Base-by-base conservation (phyloP, 73 alveolate species). In the Paramecium caudatum region DNA sequence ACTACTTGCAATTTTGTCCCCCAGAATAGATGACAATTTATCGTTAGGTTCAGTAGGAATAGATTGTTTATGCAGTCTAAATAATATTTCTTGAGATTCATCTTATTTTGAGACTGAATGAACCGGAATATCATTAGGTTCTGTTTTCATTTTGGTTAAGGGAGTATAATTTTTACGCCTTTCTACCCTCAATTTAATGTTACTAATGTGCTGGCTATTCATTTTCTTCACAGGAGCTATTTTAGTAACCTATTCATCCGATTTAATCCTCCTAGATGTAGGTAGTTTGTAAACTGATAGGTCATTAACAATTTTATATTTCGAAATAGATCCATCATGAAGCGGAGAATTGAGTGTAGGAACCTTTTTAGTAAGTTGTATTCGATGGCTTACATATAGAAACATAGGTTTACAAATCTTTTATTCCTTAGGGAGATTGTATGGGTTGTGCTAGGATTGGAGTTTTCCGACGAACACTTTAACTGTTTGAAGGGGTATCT, bases 401-500 rank as follows among this genome's bases (percentile, higher is more conserved):
- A 49, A 21, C 17, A 49, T 49, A 49, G 70, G 25, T 1, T 13
- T 49, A 49, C 70, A 49, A 49, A 15, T 49, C 70, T 49, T 49
- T 49, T 13, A 49, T 21, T 49, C 8, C 15, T 8, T 30, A 5
- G 1, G 70, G 70, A 15, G 70, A 49, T 4, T 49, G 21, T 19
- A 49, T 21, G 5, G 70, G 70, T 8, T 49, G 30, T 21, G 70
- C 70, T 21, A 49, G 17, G 25, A 49, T 49, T 10, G 70, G 70
- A 13, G 70, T 49, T 49, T 49, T 49, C 30, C 39, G 17, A 5
- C 70, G 21, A 16, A 49, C 70, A 21, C 70, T 34, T 7, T 49
- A 49, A 49, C 70, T 49, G 70, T 49, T 49, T 8, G 70, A 49
- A 49, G 70, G 70, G 70, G 70, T 49, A 16, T 49, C 70, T 19